Evolutionary conservation across 345 rosid genomes (phyloP), one percentile per base, ranked within the genome.

Genomic region (Barbarea vulgaris): DNA sequence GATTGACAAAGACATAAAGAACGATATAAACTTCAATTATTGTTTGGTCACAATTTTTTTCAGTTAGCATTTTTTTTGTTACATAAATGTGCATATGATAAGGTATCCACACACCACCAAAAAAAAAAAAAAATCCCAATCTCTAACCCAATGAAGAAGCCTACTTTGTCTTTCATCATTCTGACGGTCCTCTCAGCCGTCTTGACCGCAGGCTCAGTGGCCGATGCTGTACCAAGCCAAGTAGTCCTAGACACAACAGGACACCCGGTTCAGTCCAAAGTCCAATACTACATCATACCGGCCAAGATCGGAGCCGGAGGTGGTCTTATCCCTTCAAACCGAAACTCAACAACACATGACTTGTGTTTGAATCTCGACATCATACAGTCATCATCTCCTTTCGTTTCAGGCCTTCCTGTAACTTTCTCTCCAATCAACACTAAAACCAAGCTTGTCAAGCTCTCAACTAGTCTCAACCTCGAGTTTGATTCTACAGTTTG

Each of bases 281-380:
- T 31, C 69, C 79, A 59, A 37, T 75, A 75, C 48, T 75, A 75
- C 74, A 68, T 75, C 37, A 21, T 75, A 75, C 79, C 74, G 37
- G 79, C 74, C 27, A 76, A 76, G 21, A 76, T 27, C 6, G 74
- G 69, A 51, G 21, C 74, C 19, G 79, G 79, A 69, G 74, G 79
- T 52, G 74, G 69, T 60, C 63, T 69, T 60, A 30, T 68, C 28
- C 79, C 79, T 51, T 51, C 69, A 21, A 76, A 14, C 57, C 56
- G 74, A 41, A 33, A 68, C 19, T 33, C 1, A 39, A 69, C 22
- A 56, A 22, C 69, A 61, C 25, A 67, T 2, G 69, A 76, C 56
- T 61, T 42, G 24, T 76, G 79, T 69, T 33, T 59, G 27, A 60
- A 75, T 48, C 69, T 76, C 12, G 79, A 60, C 36, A 7, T 76